phyloP scores from a whole-genome alignment of 306 rosid genomes.

The Prunus davidiana region DNA sequence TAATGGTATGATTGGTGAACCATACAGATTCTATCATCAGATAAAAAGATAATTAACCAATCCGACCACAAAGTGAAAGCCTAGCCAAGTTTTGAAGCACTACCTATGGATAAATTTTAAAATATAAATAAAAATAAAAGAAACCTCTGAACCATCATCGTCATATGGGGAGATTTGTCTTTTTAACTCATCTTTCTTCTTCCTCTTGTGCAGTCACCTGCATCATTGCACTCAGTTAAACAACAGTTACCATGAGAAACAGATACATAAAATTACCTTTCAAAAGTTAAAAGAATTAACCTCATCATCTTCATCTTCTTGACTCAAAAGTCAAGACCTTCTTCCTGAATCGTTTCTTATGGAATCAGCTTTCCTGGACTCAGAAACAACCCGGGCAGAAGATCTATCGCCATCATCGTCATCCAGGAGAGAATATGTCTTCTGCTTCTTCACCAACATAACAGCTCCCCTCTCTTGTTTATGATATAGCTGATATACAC shows the following conservation, averaged over 20 bases:
- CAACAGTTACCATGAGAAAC: conserved; percentile 13
- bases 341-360: conserved; percentile 69
- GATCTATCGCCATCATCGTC: conserved; percentile 35
- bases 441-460: conserved; percentile 66
- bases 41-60: not conserved
- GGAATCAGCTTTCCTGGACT: conserved; percentile 39
- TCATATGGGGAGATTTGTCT: conserved; percentile 52
- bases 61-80: not conserved
- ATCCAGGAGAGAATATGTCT: conserved; percentile 58
- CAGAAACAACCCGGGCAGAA: conserved; percentile 32
- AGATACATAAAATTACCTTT: conserved; percentile 22
- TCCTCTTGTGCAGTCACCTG: conserved; percentile 55
- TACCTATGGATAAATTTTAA: not conserved
- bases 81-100: conserved; percentile 10
- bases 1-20: not conserved
- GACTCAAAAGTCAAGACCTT: conserved; percentile 37
- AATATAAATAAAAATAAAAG: not conserved
- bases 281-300: conserved; percentile 37
- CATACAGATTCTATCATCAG: not conserved
- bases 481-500: conserved; percentile 62
- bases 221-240: conserved; percentile 38
- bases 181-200: conserved; percentile 53
- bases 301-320: conserved; percentile 73
- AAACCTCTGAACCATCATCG: conserved; percentile 76
- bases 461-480: conserved; percentile 86